Conservation (phyloP, 192 early-diverging fungal genomes). For the Geosiphon pyriformis region DNA sequence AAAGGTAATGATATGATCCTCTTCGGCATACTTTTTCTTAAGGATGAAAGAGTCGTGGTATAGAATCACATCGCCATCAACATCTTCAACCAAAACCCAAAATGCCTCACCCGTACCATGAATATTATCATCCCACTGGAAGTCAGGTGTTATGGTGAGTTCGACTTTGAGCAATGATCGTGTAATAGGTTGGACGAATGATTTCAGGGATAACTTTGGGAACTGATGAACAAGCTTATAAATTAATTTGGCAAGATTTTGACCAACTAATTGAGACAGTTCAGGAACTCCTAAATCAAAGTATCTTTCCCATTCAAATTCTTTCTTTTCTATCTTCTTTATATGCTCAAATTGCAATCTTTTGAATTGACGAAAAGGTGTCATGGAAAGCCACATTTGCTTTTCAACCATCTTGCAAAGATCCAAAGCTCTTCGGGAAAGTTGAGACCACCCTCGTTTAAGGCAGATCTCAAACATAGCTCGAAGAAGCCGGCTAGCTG, state of each 20-base stretch:
- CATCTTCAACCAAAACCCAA: constrained; percentile 94
- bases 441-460: constrained; percentile 89
- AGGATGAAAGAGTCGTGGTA: constrained; percentile 90
- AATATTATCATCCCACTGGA: constrained; percentile 87
- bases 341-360: constrained; percentile 75
- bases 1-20: constrained; percentile 85
- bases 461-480: constrained; percentile 97
- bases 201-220: constrained; percentile 84
- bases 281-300: constrained; percentile 88
- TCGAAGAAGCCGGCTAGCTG: constrained; percentile 85
- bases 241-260: constrained; percentile 84
- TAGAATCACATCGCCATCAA: constrained; percentile 82
- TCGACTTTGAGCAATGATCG: constrained; percentile 87
- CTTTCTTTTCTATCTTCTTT: constrained; percentile 84
- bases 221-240: constrained; percentile 90
- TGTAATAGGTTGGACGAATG: constrained; percentile 91
- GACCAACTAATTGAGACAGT: constrained; percentile 85
- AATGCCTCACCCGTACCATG: constrained; percentile 83
- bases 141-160: constrained; percentile 89
- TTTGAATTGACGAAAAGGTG: constrained; percentile 90
- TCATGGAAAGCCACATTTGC: constrained; percentile 93
- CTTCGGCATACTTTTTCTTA: constrained; percentile 73
- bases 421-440: constrained; percentile 82
- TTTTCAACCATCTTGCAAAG: constrained; percentile 98
- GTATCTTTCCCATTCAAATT: constrained; percentile 93